Evolutionary conservation across 2,329 filamentous ascomycete species (phyloP).

Genomic region (Colletotrichum horii): DNA sequence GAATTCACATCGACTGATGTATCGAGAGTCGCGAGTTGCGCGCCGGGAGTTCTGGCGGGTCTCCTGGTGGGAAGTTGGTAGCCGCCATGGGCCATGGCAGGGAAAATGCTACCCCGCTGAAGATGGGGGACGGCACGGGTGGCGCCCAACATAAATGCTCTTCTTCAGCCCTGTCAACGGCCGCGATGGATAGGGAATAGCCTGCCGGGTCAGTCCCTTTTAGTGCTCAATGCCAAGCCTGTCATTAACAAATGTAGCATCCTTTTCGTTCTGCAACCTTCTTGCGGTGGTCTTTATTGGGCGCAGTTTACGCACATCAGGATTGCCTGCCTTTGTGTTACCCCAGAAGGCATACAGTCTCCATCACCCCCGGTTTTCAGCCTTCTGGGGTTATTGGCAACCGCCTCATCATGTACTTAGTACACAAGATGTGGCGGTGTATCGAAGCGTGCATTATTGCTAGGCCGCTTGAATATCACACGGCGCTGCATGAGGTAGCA

Average conservation of each 20-base stretch:
- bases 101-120: background rate
- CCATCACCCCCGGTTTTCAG: background rate
- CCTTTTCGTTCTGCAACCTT: background rate
- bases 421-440: background rate
- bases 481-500: background rate
- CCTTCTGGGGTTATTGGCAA: background rate
- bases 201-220: background rate
- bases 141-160: background rate
- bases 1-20: background rate
- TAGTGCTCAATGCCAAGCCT: background rate
- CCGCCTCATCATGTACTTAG: background rate
- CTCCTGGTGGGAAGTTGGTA: background rate
- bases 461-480: background rate
- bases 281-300: background rate
- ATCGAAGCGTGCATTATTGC: background rate
- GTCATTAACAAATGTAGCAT: background rate
- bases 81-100: background rate
- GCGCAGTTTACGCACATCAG: background rate
- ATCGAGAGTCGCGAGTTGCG: background rate
- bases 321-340: background rate
- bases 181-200: background rate
- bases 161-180: background rate
- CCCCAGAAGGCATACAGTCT: background rate
- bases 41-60: background rate
- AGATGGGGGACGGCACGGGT: background rate